A percentile compares a stretch with the other conserved stretches of the same genome.
Evolutionary conservation across 106 monocot species (phyloP).

Genomic region (Acanthochlamys bracteata): DNA sequence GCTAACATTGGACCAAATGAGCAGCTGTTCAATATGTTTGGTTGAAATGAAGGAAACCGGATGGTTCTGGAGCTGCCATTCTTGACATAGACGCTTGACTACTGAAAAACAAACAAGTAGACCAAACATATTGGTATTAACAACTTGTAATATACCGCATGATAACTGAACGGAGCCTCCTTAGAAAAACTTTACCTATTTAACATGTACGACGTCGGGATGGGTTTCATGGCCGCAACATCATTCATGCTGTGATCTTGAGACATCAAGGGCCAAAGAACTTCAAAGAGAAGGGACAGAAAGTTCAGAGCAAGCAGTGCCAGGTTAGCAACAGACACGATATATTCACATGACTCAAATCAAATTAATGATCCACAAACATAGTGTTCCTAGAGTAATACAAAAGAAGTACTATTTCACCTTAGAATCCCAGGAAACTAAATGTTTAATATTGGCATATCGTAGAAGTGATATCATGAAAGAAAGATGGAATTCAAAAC

Average conservation of each 20-base stretch:
- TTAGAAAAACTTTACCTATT: slow-evolving; percentile 20
- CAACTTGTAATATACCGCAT: too few species aligned
- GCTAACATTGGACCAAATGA: slow-evolving; percentile 28
- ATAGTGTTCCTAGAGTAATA: too few species aligned
- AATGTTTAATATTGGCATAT: too few species aligned
- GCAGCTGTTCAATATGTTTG: slow-evolving; percentile 27
- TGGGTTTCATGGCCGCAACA: slow-evolving; percentile 16
- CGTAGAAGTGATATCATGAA: too few species aligned
- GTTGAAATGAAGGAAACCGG: slow-evolving; percentile 30
- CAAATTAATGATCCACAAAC: too few species aligned
- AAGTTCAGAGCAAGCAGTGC: too few species aligned
- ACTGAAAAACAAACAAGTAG: not conserved
- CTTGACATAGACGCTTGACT: slow-evolving; percentile 26
- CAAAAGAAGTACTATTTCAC: too few species aligned
- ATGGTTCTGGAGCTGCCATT: slow-evolving; percentile 20
- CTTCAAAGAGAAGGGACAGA: slow-evolving; percentile 15
- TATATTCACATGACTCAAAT: not conserved
- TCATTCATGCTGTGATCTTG: slow-evolving; percentile 20
- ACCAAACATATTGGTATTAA: too few species aligned
- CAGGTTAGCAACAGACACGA: not conserved
- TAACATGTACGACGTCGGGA: slow-evolving; percentile 21
- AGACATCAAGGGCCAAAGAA: slow-evolving; percentile 50
- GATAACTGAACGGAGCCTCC: not conserved
- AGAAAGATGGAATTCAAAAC: too few species aligned
- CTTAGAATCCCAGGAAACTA: too few species aligned